Evolutionary conservation across 2,329 filamentous ascomycete species (phyloP), one percentile per base, ranked within the genome.

Genomic region (Fusarium decemcellulare): DNA sequence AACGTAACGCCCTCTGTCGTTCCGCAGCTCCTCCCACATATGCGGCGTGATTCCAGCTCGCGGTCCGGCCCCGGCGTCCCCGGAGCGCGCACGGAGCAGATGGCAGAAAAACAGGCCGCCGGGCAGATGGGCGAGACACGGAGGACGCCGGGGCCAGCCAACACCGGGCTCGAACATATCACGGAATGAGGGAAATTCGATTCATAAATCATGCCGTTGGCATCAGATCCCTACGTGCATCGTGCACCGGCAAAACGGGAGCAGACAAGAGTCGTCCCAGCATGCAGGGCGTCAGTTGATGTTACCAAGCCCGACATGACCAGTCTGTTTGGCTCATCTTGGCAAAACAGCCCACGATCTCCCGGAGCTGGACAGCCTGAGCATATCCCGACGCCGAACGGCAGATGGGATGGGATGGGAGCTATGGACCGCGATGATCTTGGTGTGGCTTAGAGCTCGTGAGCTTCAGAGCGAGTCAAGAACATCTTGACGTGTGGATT

Each of bases 401-500:
- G 23, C 23, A 23, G 16, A 39, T 15, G 23, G 32, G 15, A 34
- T 53, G 23, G 37, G 11, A 23, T 14, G 39, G 18, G 52, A 27
- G 29, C 52, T 32, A 34, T 11, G 16, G 23, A 16, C 12, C 15
- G 42, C 16, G 30, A 39, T 12, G 16, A 34, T 57, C 37, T 60
- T 52, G 23, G 23, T 23, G 50, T 50, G 56, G 47, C 63, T 61
- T 65, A 48, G 29, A 46, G 23, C 43, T 40, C 62, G 32, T 50
- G 43, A 40, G 10, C 48, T 14, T 42, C 37, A 42, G 30, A 65
- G 48, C 46, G 39, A 63, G 32, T 47, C 51, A 23, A 51, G 44
- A 39, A 47, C 23, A 5, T 36, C 52, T 65, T 73, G 72, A 73
- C 66, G 72, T 72, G 70, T 72, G 65, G 50, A 64, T 59, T 55